Conservation (phyloP, 1,284 basidiomycete genomes). For the Pholiota adiposa region DNA sequence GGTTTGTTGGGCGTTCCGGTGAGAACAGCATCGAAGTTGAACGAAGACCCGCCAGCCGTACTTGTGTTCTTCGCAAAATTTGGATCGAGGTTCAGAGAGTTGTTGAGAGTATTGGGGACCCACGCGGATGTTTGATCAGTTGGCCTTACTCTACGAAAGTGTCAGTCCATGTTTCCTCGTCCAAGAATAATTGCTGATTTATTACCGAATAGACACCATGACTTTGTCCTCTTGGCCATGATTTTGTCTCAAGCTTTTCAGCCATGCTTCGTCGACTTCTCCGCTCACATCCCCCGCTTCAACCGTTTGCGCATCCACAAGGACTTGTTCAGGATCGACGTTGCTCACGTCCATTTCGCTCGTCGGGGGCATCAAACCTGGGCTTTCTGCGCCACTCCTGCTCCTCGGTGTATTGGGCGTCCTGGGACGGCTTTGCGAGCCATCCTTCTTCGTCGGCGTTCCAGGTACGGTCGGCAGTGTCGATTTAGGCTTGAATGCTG, state of each 20-base stretch:
- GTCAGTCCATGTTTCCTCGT: slow-evolving; percentile 11
- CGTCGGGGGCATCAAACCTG: slow-evolving; percentile 46
- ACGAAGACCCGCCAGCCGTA: slow-evolving; percentile 36
- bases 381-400: slow-evolving; percentile 53
- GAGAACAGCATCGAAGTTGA: slow-evolving; percentile 78
- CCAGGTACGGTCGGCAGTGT: slow-evolving; percentile 52
- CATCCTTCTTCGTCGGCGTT: slow-evolving; percentile 48
- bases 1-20: slow-evolving; percentile 85
- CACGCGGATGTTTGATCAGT: slow-evolving; percentile 60
- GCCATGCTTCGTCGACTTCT: slow-evolving; percentile 62
- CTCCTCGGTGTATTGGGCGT: slow-evolving; percentile 52
- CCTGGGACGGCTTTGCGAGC: slow-evolving; percentile 50
- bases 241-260: slow-evolving; percentile 42
- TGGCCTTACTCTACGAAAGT: slow-evolving; percentile 65
- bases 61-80: slow-evolving; percentile 53
- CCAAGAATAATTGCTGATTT: slow-evolving; percentile 19
- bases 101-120: slow-evolving; percentile 46
- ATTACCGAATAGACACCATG: slow-evolving; percentile 82
- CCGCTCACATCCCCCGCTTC: slow-evolving; percentile 69
- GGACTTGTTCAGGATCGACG: slow-evolving; percentile 74
- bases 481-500: slow-evolving; percentile 38
- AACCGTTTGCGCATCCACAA: slow-evolving; percentile 74
- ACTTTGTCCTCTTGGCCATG: slow-evolving; percentile 82
- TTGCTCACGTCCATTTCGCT: slow-evolving; percentile 79
- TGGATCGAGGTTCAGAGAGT: slow-evolving; percentile 62